These are phyloP conservation scores for Salicornia ramosissima DNA, from an alignment of 148 eudicot species.

Conservation along the genomic window DNA sequence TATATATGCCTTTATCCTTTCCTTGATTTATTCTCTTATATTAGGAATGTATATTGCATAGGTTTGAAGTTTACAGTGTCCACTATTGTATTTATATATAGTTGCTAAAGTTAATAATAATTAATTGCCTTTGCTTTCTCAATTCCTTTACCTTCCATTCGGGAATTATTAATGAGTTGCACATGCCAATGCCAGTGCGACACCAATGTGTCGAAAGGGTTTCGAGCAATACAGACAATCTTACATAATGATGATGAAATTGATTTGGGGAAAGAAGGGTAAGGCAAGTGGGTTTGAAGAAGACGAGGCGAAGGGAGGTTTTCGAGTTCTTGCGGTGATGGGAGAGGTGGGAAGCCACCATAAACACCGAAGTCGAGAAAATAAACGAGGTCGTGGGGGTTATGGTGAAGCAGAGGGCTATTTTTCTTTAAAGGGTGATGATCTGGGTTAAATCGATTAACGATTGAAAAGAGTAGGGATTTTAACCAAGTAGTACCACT, in stretches of 20 bases:
- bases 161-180: neutral
- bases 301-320: conserved; percentile 10
- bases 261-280: conserved; percentile 9
- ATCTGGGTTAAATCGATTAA: neutral
- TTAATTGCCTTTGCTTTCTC: too few species aligned
- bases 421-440: neutral
- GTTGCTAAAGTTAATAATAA: too few species aligned
- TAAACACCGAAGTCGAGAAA: neutral
- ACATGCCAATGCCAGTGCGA: conserved; percentile 5
- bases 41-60: too few species aligned
- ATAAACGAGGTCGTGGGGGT: conserved; percentile 8
- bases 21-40: too few species aligned
- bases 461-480: conserved; percentile 1
- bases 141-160: too few species aligned
- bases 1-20: too few species aligned
- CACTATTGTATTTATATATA: too few species aligned
- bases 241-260: neutral
- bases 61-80: too few species aligned
- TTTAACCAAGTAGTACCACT: conserved; percentile 16
- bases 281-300: conserved; percentile 10
- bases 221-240: conserved; percentile 13
- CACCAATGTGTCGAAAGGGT: conserved; percentile 10
- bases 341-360: neutral
- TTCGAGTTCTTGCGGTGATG: neutral
- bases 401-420: conserved; percentile 7